Base-by-base conservation (phyloP, 345 rosid species). In the Heritiera fomes region DNA sequence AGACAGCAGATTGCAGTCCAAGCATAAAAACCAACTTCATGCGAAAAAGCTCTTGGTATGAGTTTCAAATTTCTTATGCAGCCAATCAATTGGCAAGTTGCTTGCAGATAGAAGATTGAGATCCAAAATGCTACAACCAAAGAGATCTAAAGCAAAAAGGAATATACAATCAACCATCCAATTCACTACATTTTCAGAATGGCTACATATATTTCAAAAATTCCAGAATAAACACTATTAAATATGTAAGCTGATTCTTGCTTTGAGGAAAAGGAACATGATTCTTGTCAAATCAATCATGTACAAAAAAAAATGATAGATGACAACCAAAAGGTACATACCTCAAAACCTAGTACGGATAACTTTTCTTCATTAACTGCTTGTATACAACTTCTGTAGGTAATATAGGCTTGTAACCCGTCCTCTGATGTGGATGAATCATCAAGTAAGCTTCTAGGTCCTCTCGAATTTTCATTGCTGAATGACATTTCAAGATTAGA, bases 331-430 rank as follows among this genome's bases (percentile, higher is more conserved):
- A 68, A 14, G 65, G 62, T 11, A 78, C 82, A 69, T 83, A 95
- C 99, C 99, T 95, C 99, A 70, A 95, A 95, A 74, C 97, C 94
- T 70, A 92, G 56, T 69, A 91, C 90, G 10, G 98, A 92, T 77
- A 92, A 34, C 87, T 83, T 90, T 87, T 95, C 98, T 74, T 87
- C 93, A 56, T 89, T 86, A 11, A 83, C 83, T 28, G 93, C 79
- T 1, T 88, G 94, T 34, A 95, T 89, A 85, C 98, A 95, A 86
- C 99, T 95, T 86, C 99, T 83, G 55, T 90, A 93, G 52, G 94
- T 95, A 64, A 90, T 87, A 73, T 92, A 93, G 81, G 84, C 80
- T 77, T 85, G 93, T 59, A 80, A 56, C 77, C 80, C 88, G 30
- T 47, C 83, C 76, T 86, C 81, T 0, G 62, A 41, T 1, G 82